These are phyloP conservation scores for Auriscalpium vulgare DNA, from an alignment of 768 basidiomycete species.

Conservation along the genomic window DNA sequence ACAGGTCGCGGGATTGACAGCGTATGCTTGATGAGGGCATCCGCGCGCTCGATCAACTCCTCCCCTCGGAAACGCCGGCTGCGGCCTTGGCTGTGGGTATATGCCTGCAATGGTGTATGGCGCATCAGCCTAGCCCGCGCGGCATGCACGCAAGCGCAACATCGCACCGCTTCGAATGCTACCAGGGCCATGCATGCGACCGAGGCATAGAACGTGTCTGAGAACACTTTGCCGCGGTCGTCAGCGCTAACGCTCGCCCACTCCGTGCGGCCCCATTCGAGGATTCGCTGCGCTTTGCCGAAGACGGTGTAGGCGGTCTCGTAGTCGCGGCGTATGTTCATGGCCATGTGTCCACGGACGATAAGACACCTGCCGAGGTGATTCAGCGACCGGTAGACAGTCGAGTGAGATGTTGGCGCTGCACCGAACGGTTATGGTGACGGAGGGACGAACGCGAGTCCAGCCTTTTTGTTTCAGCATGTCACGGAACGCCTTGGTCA, in stretches of 20 bases:
- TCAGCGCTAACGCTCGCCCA: neutral
- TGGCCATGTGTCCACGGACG: neutral
- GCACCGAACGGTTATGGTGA: neutral
- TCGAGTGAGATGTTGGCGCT: neutral
- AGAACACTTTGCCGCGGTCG: neutral
- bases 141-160: neutral
- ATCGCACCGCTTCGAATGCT: neutral
- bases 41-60: neutral
- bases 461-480: neutral
- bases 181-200: neutral
- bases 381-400: neutral
- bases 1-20: neutral
- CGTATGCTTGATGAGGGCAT: neutral
- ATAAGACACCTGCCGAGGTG: neutral
- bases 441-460: neutral
- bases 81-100: neutral
- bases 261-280: neutral
- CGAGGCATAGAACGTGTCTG: neutral
- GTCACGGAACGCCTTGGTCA: neutral
- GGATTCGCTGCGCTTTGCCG: neutral
- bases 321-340: neutral
- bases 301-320: neutral
- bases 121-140: neutral
- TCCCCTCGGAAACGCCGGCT: neutral
- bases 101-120: neutral